These are phyloP conservation scores for Dispira simplex DNA, from an alignment of 192 early-diverging fungal genomes.

Conservation along the genomic window DNA sequence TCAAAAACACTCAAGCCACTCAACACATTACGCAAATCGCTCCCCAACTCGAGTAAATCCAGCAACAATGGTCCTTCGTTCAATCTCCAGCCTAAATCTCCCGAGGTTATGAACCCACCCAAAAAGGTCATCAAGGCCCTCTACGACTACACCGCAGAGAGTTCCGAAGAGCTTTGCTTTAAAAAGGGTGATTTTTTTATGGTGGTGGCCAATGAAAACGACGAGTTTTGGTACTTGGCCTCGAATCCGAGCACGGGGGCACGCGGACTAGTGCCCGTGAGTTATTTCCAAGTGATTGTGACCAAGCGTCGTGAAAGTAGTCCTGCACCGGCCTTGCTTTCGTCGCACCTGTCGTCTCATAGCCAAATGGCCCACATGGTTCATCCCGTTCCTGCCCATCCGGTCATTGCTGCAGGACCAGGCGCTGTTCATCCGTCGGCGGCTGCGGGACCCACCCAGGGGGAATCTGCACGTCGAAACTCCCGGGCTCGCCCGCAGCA, in stretches of 20 bases:
- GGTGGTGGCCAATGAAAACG: slow-evolving; percentile 53
- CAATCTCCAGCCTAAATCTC: slow-evolving; percentile 8
- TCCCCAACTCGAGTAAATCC: slow-evolving; percentile 6
- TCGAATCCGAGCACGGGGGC: slow-evolving; percentile 53
- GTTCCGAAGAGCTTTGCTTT: slow-evolving; percentile 48
- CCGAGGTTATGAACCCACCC: slow-evolving; percentile 23
- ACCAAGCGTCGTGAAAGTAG: slow-evolving; percentile 24
- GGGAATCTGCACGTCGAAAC: slow-evolving; percentile 4
- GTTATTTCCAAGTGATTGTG: slow-evolving; percentile 50
- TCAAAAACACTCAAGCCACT: slow-evolving; percentile 3
- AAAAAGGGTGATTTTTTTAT: slow-evolving; percentile 63
- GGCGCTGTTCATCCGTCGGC: neutral
- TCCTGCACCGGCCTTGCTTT: slow-evolving; percentile 3
- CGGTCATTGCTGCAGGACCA: neutral
- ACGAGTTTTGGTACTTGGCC: slow-evolving; percentile 56
- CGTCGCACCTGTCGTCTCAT: neutral
- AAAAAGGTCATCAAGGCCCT: slow-evolving; percentile 60
- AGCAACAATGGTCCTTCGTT: neutral
- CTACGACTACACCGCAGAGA: slow-evolving; percentile 45
- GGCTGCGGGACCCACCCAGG: slow-evolving; percentile 7
- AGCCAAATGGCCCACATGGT: slow-evolving; percentile 20
- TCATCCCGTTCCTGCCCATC: slow-evolving; percentile 9
- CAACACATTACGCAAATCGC: slow-evolving; percentile 7
- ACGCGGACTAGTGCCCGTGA: slow-evolving; percentile 52
- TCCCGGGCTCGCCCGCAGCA: slow-evolving; percentile 12